Percentiles rank a stretch among this genome's conserved stretches.
These are phyloP conservation scores for Penicillium thymicola DNA, from an alignment of 2,329 filamentous ascomycete genomes.

Conservation along the genomic window DNA sequence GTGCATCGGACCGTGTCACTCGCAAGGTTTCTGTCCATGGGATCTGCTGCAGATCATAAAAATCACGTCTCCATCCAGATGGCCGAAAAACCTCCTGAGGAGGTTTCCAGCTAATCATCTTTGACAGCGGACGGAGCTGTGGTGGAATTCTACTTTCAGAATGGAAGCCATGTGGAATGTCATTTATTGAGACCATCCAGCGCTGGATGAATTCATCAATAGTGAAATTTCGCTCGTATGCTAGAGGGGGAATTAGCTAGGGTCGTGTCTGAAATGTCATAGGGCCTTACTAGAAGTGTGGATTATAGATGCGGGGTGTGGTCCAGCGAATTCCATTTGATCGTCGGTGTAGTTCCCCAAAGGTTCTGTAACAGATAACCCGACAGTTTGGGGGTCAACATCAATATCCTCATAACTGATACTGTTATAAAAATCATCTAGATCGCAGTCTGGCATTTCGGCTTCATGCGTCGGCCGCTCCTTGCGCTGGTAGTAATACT, in stretches of 20 bases:
- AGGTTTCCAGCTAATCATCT: conserved; percentile 35
- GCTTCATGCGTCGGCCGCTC: conserved; percentile 8
- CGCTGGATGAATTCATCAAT: conserved; percentile 44
- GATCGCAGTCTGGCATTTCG: conserved; percentile 23
- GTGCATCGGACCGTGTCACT: conserved; percentile 37
- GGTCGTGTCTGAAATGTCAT: not conserved
- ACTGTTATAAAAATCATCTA: conserved; percentile 31
- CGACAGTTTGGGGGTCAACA: conserved; percentile 9
- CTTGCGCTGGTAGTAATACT: conserved; percentile 18
- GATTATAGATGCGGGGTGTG: conserved; percentile 24
- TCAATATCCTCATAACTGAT: conserved; percentile 18
- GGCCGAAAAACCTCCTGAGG: conserved; percentile 35
- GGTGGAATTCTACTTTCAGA: conserved; percentile 19
- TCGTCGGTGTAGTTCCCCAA: conserved; percentile 15
- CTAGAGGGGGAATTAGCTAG: conserved; percentile 16
- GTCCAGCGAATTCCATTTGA: conserved; percentile 14
- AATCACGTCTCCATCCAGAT: conserved; percentile 21
- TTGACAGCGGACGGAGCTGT: conserved; percentile 29
- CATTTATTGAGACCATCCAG: conserved; percentile 35
- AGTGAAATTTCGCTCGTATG: conserved; percentile 41
- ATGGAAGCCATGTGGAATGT: conserved; percentile 16
- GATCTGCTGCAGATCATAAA: conserved; percentile 43
- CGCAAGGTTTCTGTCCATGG: conserved; percentile 39
- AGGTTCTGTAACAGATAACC: not conserved
- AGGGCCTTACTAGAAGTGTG: conserved; percentile 31